Evolutionary conservation across 1,284 basidiomycete species (phyloP), one percentile per base, ranked within the genome.

Genomic region (Cystobasidium pallidum): DNA sequence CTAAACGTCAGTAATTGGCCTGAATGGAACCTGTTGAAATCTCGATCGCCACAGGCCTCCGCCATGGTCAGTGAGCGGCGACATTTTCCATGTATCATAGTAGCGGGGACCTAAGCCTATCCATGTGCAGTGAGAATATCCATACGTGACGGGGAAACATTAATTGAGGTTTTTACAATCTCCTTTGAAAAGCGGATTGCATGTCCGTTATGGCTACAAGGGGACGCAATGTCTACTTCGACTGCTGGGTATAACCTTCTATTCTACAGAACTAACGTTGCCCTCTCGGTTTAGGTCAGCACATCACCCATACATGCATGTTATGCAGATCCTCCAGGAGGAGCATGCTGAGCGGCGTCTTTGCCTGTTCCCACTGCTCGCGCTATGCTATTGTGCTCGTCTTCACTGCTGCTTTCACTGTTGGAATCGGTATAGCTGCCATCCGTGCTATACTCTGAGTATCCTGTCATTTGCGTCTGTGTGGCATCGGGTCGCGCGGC

Each of bases 351-450:
- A 7, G 7, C 36, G 11, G 15, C n/a, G n/a, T 45, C 8, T 45
- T 45, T 45, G 43, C 15, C 43, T 15, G 43, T n/a, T 17, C 11
- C 15, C 11, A 15, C 43, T n/a, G 43, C 43, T 8, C 3, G 43
- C 19, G 7, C 4, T 32, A 2, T 13, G 32, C 28, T 17, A 24
- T 21, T 2, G 1, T 36, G 32, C 3, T 13, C 3, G 4, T 17
- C 47, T 15, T 17, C 62, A 30, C 21, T 34, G 13, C 19, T 28
- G 24, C 19, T 30, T 21, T 64, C 47, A 21, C 28, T 28, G n/a
- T 64, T 28, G 1, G 62, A 64, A 36, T 51, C 62, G n/a, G 45
- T 49, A 32, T 64, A 47, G 47, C 62, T 64, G 24, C 62, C 62
- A 51, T 64, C 62, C n/a, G 43, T 49, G n/a, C 30, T 57, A 36